These are phyloP conservation scores for Raphanus hybrid DNA, from an alignment of 441 rosid species.

Conservation along the genomic window DNA sequence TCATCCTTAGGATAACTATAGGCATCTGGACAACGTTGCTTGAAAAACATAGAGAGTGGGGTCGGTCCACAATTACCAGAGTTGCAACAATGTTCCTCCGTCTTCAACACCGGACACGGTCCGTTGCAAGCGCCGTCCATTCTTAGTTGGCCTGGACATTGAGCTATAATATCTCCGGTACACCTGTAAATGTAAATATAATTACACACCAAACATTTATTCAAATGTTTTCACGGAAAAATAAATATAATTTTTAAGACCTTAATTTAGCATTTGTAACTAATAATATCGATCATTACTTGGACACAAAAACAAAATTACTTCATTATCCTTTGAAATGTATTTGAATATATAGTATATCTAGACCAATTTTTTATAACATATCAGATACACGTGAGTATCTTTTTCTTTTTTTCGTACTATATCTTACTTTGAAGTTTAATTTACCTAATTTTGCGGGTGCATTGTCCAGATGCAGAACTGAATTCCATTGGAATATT, in stretches of 20 bases:
- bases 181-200: conserved; percentile 33
- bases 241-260: background rate
- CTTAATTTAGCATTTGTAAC: background rate
- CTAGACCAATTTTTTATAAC: background rate
- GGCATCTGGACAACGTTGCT: conserved; percentile 53
- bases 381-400: background rate
- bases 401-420: background rate
- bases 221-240: background rate
- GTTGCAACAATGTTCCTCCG: conserved; percentile 59
- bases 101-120: conserved; percentile 54
- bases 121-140: conserved; percentile 55
- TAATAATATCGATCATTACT: background rate
- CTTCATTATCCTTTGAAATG: background rate
- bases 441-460: conserved; percentile 36
- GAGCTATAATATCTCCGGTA: conserved; percentile 44
- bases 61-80: conserved; percentile 58
- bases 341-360: conserved; percentile 1
- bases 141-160: conserved; percentile 50
- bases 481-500: conserved; percentile 67
- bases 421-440: background rate
- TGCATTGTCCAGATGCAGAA: conserved; percentile 31
- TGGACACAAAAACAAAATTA: background rate
- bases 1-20: conserved; percentile 67
- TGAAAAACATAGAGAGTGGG: conserved; percentile 50
- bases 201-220: background rate